Percentiles rank a stretch among this genome's conserved stretches.
These are phyloP conservation scores for Cutaneotrichosporon sp. DNA, from an alignment of 1,284 basidiomycete genomes.

Conservation along the genomic window DNA sequence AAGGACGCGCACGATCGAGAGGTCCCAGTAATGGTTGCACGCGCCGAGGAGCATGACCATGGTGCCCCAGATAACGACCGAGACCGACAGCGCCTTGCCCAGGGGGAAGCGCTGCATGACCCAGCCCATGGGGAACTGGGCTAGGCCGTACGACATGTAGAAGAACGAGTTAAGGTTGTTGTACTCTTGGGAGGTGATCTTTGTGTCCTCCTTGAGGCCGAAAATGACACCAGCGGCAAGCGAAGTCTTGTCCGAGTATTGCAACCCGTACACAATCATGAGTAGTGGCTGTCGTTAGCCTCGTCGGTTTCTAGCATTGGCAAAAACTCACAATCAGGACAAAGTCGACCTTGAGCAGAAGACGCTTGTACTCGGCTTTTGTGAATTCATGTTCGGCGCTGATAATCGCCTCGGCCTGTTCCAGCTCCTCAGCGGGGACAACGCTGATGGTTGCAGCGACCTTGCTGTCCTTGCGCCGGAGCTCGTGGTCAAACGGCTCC, in stretches of 20 bases:
- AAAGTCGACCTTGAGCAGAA: constrained; percentile 15
- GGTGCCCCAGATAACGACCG: constrained; percentile 22
- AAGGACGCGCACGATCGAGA: constrained; percentile 24
- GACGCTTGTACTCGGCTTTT: constrained; percentile 15
- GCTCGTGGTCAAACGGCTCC: no score
- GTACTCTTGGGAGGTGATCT: constrained; percentile 19
- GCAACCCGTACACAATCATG: constrained; percentile 12
- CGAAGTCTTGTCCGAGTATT: constrained; percentile 21
- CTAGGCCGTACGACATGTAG: constrained; percentile 13
- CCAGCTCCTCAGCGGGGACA: background rate
- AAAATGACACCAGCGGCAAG: constrained; percentile 22
- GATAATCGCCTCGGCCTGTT: constrained; percentile 12
- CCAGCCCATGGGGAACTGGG: constrained; percentile 24
- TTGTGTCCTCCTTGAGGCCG: constrained; percentile 18
- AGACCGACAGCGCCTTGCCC: constrained; percentile 19
- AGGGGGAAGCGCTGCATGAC: constrained; percentile 27
- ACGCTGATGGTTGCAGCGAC: no score
- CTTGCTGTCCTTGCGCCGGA: no score
- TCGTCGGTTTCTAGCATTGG: background rate
- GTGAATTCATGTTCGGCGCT: constrained; percentile 15
- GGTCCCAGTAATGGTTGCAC: constrained; percentile 26
- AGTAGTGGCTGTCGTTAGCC: constrained; percentile 9
- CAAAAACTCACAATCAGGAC: constrained; percentile 14
- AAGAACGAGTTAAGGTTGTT: constrained; percentile 20
- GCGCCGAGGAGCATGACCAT: constrained; percentile 24